Evolutionary conservation across 179 eudicot genomes (phyloP).

Genomic region (Patellifolia procumbens): DNA sequence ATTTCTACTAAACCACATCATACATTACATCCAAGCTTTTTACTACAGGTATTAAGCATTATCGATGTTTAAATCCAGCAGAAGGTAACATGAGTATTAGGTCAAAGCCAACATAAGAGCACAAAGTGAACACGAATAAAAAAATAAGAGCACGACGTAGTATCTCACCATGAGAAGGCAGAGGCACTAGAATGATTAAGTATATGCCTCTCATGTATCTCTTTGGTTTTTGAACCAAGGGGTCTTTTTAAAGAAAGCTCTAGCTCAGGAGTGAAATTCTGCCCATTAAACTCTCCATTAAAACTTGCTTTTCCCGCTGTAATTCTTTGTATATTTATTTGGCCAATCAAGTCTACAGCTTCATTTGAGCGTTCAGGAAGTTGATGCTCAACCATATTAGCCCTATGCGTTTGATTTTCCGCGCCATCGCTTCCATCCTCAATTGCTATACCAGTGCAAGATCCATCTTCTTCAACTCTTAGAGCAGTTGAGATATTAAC

Average conservation of each 20-base stretch:
- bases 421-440: conserved; percentile 34
- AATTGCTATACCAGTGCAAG: conserved; percentile 30
- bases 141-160: background rate
- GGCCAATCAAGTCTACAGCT: conserved; percentile 57
- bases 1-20: background rate
- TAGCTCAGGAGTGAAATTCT: conserved; percentile 36
- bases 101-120: background rate
- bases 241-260: conserved; percentile 49
- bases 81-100: background rate
- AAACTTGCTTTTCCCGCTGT: conserved; percentile 19
- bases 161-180: conserved; percentile 57
- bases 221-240: conserved; percentile 32
- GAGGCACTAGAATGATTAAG: conserved; percentile 49
- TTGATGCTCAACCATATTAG: conserved; percentile 15
- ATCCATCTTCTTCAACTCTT: conserved; percentile 30
- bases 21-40: no score
- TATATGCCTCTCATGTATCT: conserved; percentile 31
- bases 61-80: background rate
- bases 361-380: conserved; percentile 29
- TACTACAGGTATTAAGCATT: background rate
- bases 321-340: conserved; percentile 34
- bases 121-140: background rate
- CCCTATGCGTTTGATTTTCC: conserved; percentile 20
- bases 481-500: conserved; percentile 15
- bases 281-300: conserved; percentile 20